Evolutionary conservation across 129 eudicot genomes (phyloP), one percentile per base, ranked within the genome.

Genomic region (Saussurea involucrata): DNA sequence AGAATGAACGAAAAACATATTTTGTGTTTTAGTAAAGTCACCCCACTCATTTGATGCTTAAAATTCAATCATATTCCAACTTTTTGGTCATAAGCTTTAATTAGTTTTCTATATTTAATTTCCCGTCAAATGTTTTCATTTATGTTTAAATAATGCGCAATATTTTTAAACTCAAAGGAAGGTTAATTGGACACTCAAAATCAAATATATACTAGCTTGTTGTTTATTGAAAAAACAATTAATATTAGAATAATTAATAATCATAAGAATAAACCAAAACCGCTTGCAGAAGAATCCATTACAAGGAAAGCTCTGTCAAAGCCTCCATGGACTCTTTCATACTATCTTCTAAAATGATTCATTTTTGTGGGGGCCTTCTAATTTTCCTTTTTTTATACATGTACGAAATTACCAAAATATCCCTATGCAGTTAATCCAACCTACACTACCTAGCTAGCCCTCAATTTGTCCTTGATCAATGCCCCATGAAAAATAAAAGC

Each of bases 231-330:
- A 46, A 17, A 49, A 4, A 49, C n/a, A 63, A 18, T 9, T 66
- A 76, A 32, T 44, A 25, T 46, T 66, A 24, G 11, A 57, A 60
- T 69, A 37, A 31, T 33, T 29, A 63, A 80, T 33, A 63, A 25
- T 20, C 68, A n/a, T 66, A 81, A 70, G 63, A 72, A 72, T 76
- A 75, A 73, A 84, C 66, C 78, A 72, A 83, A 72, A 65, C 57
- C 64, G 72, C 33, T 63, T 82, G 69, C 82, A 76, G 71, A 75
- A 81, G 81, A 83, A 86, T 88, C 85, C 93, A 84, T 63, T 60
- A 76, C 80, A 80, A 75, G 76, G 84, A 86, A 76, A 83, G 83
- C 83, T 71, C 84, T 78, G 83, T 69, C 86, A 75, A 86, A 72
- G 55, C 80, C 78, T 81, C 79, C 68, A 79, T 84, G 88, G 86